Evolutionary conservation across 306 rosid genomes (phyloP).

Genomic region (Casuarina glauca): DNA sequence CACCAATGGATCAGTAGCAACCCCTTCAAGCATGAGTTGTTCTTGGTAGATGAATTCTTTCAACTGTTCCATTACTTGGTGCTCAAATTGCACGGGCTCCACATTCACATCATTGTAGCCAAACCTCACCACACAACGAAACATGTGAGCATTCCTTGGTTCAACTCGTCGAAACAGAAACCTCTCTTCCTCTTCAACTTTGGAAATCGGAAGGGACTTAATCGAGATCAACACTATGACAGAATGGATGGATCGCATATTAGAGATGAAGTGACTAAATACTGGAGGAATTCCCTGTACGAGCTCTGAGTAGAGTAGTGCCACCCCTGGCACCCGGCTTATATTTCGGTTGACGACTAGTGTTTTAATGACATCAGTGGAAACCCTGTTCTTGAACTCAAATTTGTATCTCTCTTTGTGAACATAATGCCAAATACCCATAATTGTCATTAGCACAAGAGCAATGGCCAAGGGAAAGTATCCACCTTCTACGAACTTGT

Average conservation of each 20-base stretch:
- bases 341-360: constrained; percentile 37
- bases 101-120: constrained; percentile 62
- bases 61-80: constrained; percentile 50
- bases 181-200: constrained; percentile 58
- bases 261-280: constrained; percentile 61
- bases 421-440: constrained; percentile 82
- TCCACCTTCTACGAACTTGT: constrained; percentile 73
- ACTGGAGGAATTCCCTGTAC: constrained; percentile 89
- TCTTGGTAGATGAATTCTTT: constrained; percentile 51
- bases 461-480: constrained; percentile 63
- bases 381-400: constrained; percentile 66
- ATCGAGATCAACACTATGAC: constrained; percentile 69
- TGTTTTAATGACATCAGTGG: constrained; percentile 48
- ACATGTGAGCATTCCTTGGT: constrained; percentile 55
- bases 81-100: constrained; percentile 55
- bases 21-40: constrained; percentile 31
- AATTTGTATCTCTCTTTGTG: constrained; percentile 64
- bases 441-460: constrained; percentile 39
- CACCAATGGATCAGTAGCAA: neutral
- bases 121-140: constrained; percentile 75
- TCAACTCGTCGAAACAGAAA: constrained; percentile 68
- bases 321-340: constrained; percentile 67
- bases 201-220: constrained; percentile 64
- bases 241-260: constrained; percentile 67
- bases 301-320: constrained; percentile 68